phyloP scores from a whole-genome alignment of 805 yeast species.

The Saccharomyces jurei region DNA sequence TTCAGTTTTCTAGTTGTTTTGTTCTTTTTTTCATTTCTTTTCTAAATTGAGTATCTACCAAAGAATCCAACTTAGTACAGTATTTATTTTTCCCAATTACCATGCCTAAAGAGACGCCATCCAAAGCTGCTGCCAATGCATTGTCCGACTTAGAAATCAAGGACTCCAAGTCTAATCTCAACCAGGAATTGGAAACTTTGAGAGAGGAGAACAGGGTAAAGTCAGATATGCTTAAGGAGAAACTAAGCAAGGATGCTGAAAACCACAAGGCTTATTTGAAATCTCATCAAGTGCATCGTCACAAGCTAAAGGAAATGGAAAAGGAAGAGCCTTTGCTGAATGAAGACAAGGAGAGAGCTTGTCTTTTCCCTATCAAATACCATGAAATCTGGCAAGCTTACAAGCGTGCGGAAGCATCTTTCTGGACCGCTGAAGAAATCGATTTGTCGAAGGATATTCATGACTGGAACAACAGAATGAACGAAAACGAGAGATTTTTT shows the following conservation, averaged over 20 bases:
- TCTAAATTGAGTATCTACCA: neutral
- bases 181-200: slow-evolving; percentile 37
- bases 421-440: slow-evolving; percentile 99
- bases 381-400: slow-evolving; percentile 98
- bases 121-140: slow-evolving; percentile 54
- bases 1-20: neutral
- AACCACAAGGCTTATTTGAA: slow-evolving; percentile 50
- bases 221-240: slow-evolving; percentile 16
- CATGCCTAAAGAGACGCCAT: slow-evolving; percentile 54
- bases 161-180: slow-evolving; percentile 36
- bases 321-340: slow-evolving; percentile 79
- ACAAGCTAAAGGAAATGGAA: slow-evolving; percentile 63
- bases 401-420: slow-evolving; percentile 97
- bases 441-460: slow-evolving; percentile 84
- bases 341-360: slow-evolving; percentile 85
- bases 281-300: slow-evolving; percentile 64
- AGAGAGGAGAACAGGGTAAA: slow-evolving; percentile 25
- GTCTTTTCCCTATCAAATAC: slow-evolving; percentile 91
- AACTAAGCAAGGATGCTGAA: slow-evolving; percentile 28
- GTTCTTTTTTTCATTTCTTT: neutral
- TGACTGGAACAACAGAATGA: slow-evolving; percentile 89
- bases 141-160: slow-evolving; percentile 44
- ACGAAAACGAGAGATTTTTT: slow-evolving; percentile 86
- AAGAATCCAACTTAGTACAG: neutral
- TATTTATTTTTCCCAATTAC: neutral